phyloP scores from a whole-genome alignment of 2,329 filamentous ascomycete genomes.

The Davidsoniella eucalypti region DNA sequence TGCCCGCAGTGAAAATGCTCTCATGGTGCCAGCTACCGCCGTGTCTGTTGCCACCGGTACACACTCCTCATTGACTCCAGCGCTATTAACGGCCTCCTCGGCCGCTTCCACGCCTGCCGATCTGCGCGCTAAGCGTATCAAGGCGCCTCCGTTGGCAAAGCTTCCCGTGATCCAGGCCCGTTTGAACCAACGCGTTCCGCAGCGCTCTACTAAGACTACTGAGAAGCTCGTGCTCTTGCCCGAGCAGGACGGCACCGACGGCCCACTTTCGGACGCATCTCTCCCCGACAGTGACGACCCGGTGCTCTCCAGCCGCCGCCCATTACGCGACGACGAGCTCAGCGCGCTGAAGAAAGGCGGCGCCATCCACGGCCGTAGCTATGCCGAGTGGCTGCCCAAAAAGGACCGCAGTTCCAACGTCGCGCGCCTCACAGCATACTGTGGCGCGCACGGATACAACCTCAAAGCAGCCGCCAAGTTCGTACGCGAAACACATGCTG shows the following conservation, averaged over 20 bases:
- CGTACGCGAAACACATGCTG: conserved; percentile 70
- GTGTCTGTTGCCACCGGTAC: conserved; percentile 17
- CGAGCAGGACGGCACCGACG: conserved; percentile 47
- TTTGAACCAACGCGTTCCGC: conserved; percentile 49
- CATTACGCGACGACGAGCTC: conserved; percentile 51
- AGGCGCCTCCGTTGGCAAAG: conserved; percentile 7
- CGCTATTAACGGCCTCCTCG: conserved; percentile 19
- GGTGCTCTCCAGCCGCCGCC: conserved; percentile 21
- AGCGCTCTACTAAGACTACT: conserved; percentile 81
- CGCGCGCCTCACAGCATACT: conserved; percentile 84
- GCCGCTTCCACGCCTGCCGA: background rate
- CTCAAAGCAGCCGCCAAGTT: conserved; percentile 79
- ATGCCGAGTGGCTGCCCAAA: conserved; percentile 86
- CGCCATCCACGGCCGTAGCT: conserved; percentile 61
- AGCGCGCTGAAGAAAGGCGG: conserved; percentile 46
- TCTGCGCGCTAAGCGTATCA: conserved; percentile 11
- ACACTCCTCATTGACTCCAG: conserved; percentile 14
- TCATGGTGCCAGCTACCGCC: conserved; percentile 9
- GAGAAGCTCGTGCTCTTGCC: conserved; percentile 93
- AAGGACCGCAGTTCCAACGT: conserved; percentile 73
- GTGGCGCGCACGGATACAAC: conserved; percentile 86
- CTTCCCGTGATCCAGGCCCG: conserved; percentile 23
- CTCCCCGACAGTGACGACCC: conserved; percentile 26
- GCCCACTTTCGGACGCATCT: conserved; percentile 25
- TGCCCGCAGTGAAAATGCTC: conserved; percentile 19